Evolutionary conservation across 1,284 basidiomycete genomes (phyloP), one percentile per base, ranked within the genome.

Genomic region (Gymnopus androsaceus): DNA sequence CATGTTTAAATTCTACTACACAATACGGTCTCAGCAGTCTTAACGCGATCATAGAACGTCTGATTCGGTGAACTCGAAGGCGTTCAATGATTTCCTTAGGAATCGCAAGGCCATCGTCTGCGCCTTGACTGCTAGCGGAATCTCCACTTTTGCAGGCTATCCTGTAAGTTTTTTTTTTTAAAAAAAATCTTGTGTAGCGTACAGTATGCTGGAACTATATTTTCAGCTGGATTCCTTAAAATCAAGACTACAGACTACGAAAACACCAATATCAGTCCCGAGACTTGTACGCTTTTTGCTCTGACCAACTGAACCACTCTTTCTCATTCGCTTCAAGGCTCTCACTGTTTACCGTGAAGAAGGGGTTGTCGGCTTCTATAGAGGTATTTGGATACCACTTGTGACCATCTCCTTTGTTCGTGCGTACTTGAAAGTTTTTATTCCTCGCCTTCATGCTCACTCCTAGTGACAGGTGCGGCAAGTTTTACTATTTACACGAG

Each of bases 351-450:
- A 95, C 68, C 81, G 82, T 25, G 94, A 98, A 70, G 96, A 98
- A 76, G 96, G 96, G 6, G 69, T 98, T 33, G 81, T 83, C 59
- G 96, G 95, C 54, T 97, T 96, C 72, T 96, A 94, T 72, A 83
- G 94, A 55, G 94, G 94, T 56, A 69, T 92, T 54, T 92, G 92
- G 81, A 94, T 98, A 64, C 96, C 96, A 30, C 82, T 98, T 54
- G 83, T 96, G 72, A 98, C 96, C 6, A 98, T 99, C 65, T 95
- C 94, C 5, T 95, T 96, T 67, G 95, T 98, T 67, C 90, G 95
- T 81, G 75, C 80, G 78, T 44, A 46, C 41, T 59, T 57, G 25
- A 5, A 46, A 47, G 27, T 42, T n/a, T 25, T 25, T 17, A n/a
- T 34, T 51, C 45, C 45, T 21, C 55, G 52, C 44, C 53, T 56